Evolutionary conservation across 768 basidiomycete genomes (phyloP), one percentile per base, ranked within the genome.

Genomic region (Suillus clintonianus): DNA sequence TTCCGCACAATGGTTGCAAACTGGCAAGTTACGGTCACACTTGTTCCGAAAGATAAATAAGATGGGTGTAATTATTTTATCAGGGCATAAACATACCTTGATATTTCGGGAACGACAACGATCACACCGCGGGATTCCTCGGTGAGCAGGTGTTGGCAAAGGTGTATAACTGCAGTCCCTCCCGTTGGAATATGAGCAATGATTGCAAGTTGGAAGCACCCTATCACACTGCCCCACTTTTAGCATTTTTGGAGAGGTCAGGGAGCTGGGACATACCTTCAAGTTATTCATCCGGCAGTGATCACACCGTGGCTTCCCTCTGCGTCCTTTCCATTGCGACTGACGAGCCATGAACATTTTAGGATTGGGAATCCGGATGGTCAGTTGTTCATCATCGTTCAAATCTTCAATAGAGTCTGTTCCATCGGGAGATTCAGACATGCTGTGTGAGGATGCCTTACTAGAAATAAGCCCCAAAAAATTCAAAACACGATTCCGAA

Each of bases 221-320:
- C 89, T 83, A 72, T 90, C 89, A 69, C 89, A 90, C 89, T 90
- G 60, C 45, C 66, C 54, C 56, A 62, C 55, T 50, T 54, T 71
- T 41, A 57, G 39, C 60, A 71, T 30, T 61, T 42, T 63, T 34
- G 39, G 57, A 63, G 65, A 61, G 51, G 15, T 41, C 37, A 61
- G 37, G 32, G 48, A 47, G 19, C 37, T 19, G 55, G 30, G 61
- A 79, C 85, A 70, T 62, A 89, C 89, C 80, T 89, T 90, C 64
- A 90, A 79, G 77, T 90, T 90, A 71, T 87, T 87, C 62, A 85
- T 70, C 37, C 89, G 86, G 76, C 89, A 90, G 68, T 88, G 84
- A 77, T 90, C 89, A 69, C 89, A 90, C 56, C 89, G 82, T 67
- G 89, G 88, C 70, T 90, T 90, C 59, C 89, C 89, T 76, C 89